These are phyloP conservation scores for Stenogyne calaminthoides DNA, from an alignment of 305 asterid species.

Conservation along the genomic window DNA sequence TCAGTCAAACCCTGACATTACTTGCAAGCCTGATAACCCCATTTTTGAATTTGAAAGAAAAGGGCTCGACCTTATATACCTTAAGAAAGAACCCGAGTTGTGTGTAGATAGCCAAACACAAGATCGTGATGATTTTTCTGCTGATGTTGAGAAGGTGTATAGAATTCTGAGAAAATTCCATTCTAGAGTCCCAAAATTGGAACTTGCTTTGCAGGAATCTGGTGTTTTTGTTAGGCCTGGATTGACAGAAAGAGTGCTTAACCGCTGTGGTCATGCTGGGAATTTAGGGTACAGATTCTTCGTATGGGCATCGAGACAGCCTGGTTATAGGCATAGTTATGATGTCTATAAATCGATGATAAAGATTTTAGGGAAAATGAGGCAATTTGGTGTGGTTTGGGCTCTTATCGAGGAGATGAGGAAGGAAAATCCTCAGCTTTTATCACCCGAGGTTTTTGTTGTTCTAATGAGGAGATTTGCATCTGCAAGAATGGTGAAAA, in stretches of 20 bases:
- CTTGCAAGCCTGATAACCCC: slow-evolving; percentile 9
- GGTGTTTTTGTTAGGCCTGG: slow-evolving; percentile 70
- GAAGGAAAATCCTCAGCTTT: slow-evolving; percentile 69
- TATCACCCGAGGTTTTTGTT: slow-evolving; percentile 72
- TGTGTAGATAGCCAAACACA: slow-evolving; percentile 31
- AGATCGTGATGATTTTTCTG: slow-evolving; percentile 57
- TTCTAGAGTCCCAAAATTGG: slow-evolving; percentile 80
- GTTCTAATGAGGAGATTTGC: slow-evolving; percentile 94
- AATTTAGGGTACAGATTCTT: slow-evolving; percentile 85
- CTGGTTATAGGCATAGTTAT: slow-evolving; percentile 70
- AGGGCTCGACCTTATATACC: slow-evolving; percentile 49
- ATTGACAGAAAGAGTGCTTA: slow-evolving; percentile 81
- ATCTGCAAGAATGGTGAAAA: slow-evolving; percentile 84
- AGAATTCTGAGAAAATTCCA: slow-evolving; percentile 68
- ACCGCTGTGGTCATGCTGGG: slow-evolving; percentile 95
- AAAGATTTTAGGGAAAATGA: slow-evolving; percentile 80
- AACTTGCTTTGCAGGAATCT: slow-evolving; percentile 81
- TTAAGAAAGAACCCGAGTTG: slow-evolving; percentile 36
- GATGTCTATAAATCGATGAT: slow-evolving; percentile 84
- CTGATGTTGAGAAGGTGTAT: slow-evolving; percentile 79
- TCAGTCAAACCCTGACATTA: slow-evolving; percentile 19
- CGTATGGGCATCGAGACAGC: slow-evolving; percentile 82
- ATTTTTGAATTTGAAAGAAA: slow-evolving; percentile 30
- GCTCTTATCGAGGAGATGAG: slow-evolving; percentile 96
- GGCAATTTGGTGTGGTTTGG: slow-evolving; percentile 97